Conservation (phyloP, 805 yeast species). For the Zygoascus bituminiphila region DNA sequence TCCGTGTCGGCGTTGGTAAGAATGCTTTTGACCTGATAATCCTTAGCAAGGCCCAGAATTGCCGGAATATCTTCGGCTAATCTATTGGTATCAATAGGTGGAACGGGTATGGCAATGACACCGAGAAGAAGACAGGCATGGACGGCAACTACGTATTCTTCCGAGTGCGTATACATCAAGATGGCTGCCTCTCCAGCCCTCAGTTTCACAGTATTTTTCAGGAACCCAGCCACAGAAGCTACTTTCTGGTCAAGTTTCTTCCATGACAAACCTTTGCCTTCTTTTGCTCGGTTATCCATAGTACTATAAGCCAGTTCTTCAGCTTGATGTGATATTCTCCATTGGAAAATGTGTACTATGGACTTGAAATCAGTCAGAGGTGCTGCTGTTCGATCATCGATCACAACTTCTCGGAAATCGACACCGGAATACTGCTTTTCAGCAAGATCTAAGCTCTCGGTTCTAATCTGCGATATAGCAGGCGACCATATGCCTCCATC, state of each 20-base stretch:
- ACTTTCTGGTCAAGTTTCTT: slow-evolving; percentile 68
- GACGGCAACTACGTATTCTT: slow-evolving; percentile 74
- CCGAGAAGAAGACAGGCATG: slow-evolving; percentile 85
- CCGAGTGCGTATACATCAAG: slow-evolving; percentile 77
- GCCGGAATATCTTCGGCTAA: slow-evolving; percentile 68
- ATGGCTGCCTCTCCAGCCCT: slow-evolving; percentile 66
- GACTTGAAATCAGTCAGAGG: slow-evolving; percentile 64
- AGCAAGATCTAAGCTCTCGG: slow-evolving; percentile 44
- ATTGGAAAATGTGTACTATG: slow-evolving; percentile 65
- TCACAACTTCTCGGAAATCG: slow-evolving; percentile 64
- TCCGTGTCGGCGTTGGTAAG: slow-evolving; percentile 77
- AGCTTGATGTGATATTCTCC: slow-evolving; percentile 64
- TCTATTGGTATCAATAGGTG: slow-evolving; percentile 59
- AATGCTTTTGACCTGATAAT: slow-evolving; percentile 61
- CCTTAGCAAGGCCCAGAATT: slow-evolving; percentile 55
- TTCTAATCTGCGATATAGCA: slow-evolving; percentile 60
- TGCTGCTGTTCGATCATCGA: slow-evolving; percentile 72
- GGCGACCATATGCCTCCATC: slow-evolving; percentile 80
- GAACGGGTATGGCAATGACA: slow-evolving; percentile 64
- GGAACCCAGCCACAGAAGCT: slow-evolving; percentile 63
- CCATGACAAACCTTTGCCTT: slow-evolving; percentile 61
- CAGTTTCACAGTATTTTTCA: slow-evolving; percentile 57
- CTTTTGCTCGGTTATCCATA: slow-evolving; percentile 36
- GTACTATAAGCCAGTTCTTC: slow-evolving; percentile 68
- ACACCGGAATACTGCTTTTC: slow-evolving; percentile 76